Base-by-base conservation (phyloP, 2,329 filamentous ascomycete species). In the Colletotrichum karsti region DNA sequence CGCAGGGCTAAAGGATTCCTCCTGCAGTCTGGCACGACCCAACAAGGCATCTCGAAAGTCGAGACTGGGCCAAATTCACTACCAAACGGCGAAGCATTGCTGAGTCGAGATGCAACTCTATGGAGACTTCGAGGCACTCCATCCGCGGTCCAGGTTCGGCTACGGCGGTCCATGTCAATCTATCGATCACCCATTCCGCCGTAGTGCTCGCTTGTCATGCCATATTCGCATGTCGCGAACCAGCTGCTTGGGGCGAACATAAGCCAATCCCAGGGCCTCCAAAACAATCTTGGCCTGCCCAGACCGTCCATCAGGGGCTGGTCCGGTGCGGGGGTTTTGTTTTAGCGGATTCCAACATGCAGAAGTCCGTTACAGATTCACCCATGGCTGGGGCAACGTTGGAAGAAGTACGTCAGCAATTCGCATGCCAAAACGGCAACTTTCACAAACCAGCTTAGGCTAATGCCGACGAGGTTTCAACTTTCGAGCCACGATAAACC, bases 301-400 rank as follows among this genome's bases (percentile, higher is more conserved):
- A 54, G 63, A 9, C 20, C 18, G 42, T 33, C 51, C 22, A 63
- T 57, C 64, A 64, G 35, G 64, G 59, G 59, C 20, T 39, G 41
- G 8, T 20, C 28, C 30, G 61, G 53, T 67, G 59, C 59, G 64
- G 64, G 64, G 64, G 33, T 46, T 39, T 63, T 57, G 59, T 67
- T 67, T 67, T 67, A 67, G 59, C 48, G 50, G 59, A 63, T 63
- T 53, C 22, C 42, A 26, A 35, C 42, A 28, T 53, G 59, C 64
- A 51, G 41, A 37, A 44, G 59, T 39, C 50, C 13, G 64, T 63
- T 63, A 57, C 59, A 67, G 59, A 63, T 57, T 44, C 28, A 51
- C 30, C 26, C 42, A 44, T 50, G 35, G 35, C 50, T 37, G 44
- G 59, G 26, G 7, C 22, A 18, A 24, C 37, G 39, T 64, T 51